These are phyloP conservation scores for Diaporthe helianthi DNA, from an alignment of 2,329 filamentous ascomycete species.

Conservation along the genomic window DNA sequence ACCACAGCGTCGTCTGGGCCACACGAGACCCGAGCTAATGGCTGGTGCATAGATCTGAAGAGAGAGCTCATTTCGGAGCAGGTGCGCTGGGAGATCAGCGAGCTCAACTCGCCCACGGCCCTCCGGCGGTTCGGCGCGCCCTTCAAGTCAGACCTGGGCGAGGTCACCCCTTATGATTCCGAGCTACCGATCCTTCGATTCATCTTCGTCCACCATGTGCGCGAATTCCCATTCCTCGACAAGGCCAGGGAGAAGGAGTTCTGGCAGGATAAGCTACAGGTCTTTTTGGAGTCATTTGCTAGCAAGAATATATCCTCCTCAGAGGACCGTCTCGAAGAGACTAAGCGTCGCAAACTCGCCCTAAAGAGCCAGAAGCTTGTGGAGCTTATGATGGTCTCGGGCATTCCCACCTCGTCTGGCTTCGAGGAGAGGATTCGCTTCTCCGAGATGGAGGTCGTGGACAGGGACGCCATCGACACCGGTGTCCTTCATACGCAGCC, in stretches of 20 bases:
- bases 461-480: conserved; percentile 89
- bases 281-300: conserved; percentile 96
- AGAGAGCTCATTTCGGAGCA: conserved; percentile 91
- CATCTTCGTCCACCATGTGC: conserved; percentile 97
- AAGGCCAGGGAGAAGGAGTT: conserved; percentile 98
- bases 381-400: conserved; percentile 99
- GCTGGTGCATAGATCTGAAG: conserved; percentile 76
- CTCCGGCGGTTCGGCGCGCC: conserved; percentile 94
- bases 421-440: conserved; percentile 98
- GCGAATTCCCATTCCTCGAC: conserved; percentile 97
- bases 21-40: conserved; percentile 38
- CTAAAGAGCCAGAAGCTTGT: conserved; percentile 94
- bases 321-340: conserved; percentile 94
- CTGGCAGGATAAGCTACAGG: conserved; percentile 97
- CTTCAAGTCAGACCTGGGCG: conserved; percentile 90
- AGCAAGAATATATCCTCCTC: conserved; percentile 97
- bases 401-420: conserved; percentile 91
- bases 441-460: conserved; percentile 95
- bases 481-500: conserved; percentile 87
- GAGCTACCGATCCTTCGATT: conserved; percentile 92
- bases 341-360: conserved; percentile 90
- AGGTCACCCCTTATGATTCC: conserved; percentile 91
- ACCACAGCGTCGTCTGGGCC: conserved; percentile 5
- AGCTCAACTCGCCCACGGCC: conserved; percentile 93
- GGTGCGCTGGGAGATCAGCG: conserved; percentile 86